These are phyloP conservation scores for Didymella arachidicola DNA, from an alignment of 2,329 filamentous ascomycete species.

Conservation along the genomic window DNA sequence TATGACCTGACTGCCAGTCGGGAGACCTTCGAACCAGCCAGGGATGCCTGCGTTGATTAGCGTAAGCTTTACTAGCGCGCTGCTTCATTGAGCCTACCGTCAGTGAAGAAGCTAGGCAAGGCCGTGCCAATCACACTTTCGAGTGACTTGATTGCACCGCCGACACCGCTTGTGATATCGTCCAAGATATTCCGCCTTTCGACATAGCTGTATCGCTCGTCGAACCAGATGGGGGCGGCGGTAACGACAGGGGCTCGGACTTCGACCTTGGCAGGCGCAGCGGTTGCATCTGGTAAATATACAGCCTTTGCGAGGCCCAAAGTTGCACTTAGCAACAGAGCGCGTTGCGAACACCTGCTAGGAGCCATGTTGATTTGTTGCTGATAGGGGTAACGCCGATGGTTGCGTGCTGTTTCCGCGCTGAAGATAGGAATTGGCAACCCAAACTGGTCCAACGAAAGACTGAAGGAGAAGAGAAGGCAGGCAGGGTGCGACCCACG, in stretches of 20 bases:
- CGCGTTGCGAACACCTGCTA: conserved; percentile 25
- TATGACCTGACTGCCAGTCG: conserved; percentile 67
- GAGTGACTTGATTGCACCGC: conserved; percentile 41
- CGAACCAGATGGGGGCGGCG: conserved; percentile 46
- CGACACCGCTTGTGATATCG: conserved; percentile 44
- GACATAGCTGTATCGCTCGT: conserved; percentile 42
- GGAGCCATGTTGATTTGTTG: conserved; percentile 26
- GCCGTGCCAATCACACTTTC: conserved; percentile 46
- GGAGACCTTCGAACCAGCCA: conserved; percentile 70
- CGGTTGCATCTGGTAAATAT: conserved; percentile 44
- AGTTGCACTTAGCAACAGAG: conserved; percentile 34
- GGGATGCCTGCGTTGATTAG: conserved; percentile 59
- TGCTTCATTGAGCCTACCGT: conserved; percentile 33
- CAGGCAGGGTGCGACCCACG: neutral
- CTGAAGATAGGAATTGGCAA: neutral
- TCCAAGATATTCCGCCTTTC: conserved; percentile 44
- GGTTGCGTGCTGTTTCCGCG: conserved; percentile 2
- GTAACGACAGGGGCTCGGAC: conserved; percentile 44
- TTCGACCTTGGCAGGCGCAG: conserved; percentile 40
- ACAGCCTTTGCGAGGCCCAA: conserved; percentile 35
- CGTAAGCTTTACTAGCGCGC: conserved; percentile 30
- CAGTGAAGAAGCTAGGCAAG: conserved; percentile 49
- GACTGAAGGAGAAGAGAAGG: conserved; percentile 3
- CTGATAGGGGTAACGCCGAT: conserved; percentile 1
- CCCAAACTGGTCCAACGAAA: neutral